Percentiles rank a stretch among this genome's conserved stretches.
Evolutionary conservation across 495 filamentous ascomycete genomes (phyloP).

Genomic region (Penicillium cosmopolitanum): DNA sequence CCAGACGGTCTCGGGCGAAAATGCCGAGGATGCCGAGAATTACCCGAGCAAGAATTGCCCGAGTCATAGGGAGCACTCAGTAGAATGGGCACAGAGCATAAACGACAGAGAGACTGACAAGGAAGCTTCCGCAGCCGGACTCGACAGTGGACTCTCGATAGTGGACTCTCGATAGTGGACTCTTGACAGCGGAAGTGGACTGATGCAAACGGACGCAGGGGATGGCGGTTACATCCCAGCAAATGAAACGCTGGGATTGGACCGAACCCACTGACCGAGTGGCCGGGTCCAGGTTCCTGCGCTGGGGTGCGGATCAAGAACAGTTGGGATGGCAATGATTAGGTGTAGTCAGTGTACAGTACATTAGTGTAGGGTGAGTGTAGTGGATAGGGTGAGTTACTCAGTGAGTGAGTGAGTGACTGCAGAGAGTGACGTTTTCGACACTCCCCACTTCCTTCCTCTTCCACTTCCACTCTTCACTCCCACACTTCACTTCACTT

Average conservation of each 20-base stretch:
- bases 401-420: too few relatives aligned
- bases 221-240: constrained; percentile 2
- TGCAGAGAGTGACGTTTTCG: neutral
- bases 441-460: constrained; percentile 3
- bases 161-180: too few relatives aligned
- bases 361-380: too few relatives aligned
- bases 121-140: too few relatives aligned
- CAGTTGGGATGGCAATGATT: constrained; percentile 19
- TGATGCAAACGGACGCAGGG: constrained; percentile 1
- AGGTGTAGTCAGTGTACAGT: too few relatives aligned
- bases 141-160: too few relatives aligned
- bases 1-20: neutral
- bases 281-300: constrained; percentile 29
- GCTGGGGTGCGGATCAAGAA: constrained; percentile 23
- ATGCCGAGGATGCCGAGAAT: constrained; percentile 9
- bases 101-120: too few relatives aligned
- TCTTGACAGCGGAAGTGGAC: neutral
- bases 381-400: too few relatives aligned
- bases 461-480: too few relatives aligned
- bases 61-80: neutral
- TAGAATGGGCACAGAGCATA: neutral
- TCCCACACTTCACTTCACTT: neutral
- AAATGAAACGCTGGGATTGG: constrained; percentile 5
- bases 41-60: constrained; percentile 1
- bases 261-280: constrained; percentile 10